Conservation (phyloP, 2,329 filamentous ascomycete species). For the Diaporthe sp. region DNA sequence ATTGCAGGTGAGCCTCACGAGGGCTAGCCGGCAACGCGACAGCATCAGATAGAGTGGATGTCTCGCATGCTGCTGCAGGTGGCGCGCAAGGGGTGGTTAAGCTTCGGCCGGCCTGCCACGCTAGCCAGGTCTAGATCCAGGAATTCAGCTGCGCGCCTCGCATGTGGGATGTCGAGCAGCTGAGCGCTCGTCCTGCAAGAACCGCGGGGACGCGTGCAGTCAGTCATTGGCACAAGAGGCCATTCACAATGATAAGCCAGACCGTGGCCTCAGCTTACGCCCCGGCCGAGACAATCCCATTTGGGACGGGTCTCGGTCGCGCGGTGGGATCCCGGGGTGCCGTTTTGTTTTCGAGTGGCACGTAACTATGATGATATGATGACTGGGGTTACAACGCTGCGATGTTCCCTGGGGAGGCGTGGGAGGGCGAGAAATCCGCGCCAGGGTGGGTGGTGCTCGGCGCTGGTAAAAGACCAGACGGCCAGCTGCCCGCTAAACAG, state of each 20-base stretch:
- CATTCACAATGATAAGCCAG: neutral
- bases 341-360: neutral
- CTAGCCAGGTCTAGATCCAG: slow-evolving; percentile 16
- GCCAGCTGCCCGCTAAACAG: slow-evolving; percentile 18
- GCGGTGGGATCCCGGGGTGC: slow-evolving; percentile 6
- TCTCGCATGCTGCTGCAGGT: slow-evolving; percentile 27
- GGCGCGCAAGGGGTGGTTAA: slow-evolving; percentile 24
- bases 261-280: neutral
- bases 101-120: slow-evolving; percentile 21
- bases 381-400: slow-evolving; percentile 1
- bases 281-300: slow-evolving; percentile 23
- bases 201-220: neutral
- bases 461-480: slow-evolving; percentile 11
- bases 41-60: slow-evolving; percentile 31
- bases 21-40: neutral
- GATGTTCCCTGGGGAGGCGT: neutral
- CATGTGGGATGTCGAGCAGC: neutral
- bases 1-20: slow-evolving; percentile 25
- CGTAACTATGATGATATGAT: slow-evolving; percentile 30
- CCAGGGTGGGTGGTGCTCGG: neutral
- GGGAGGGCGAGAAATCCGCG: neutral
- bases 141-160: too few species aligned
- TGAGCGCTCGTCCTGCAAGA: slow-evolving; percentile 7
- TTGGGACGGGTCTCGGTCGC: slow-evolving; percentile 2
- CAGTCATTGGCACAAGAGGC: neutral